Evolutionary conservation across 2,329 filamentous ascomycete genomes (phyloP), one percentile per base, ranked within the genome.

Genomic region (Aspergillus glaucus): DNA sequence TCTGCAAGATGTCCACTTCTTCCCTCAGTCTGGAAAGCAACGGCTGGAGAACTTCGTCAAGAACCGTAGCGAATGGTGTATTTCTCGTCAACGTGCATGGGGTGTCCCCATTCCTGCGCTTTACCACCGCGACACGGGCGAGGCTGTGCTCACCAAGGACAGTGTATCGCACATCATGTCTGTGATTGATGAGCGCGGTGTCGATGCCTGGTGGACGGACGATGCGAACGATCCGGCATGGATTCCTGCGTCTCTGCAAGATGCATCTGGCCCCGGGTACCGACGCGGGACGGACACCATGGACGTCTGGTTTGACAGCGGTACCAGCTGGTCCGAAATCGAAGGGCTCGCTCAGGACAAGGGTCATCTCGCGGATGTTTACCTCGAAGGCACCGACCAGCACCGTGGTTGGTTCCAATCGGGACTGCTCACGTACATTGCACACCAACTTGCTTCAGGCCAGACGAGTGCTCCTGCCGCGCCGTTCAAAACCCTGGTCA

Each of bases 281-380:
- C 75, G 79, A 43, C 85, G 93, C 53, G 92, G 92, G 12, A 87
- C 77, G 40, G 93, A 98, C 62, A 98, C 93, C 0, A 98, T 98
- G 93, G 93, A 98, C 67, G 93, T 98, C 8, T 98, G 93, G 93
- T 98, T 98, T 59, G 93, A 98, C 67, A 97, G 93, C 56, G 93
- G 93, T 5, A 95, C 87, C 44, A 95, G 89, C 62, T 98, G 93
- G 93, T 86, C 79, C 2, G 72, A 73, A 32, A 70, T 80, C 32
- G 62, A 66, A 48, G 52, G 56, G 3, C 66, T 68, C 22, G 62
- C 58, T 7, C 60, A 61, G 41, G 55, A 50, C 19, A 58, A 62
- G 10, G 62, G 57, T 21, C 62, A 58, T 36, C 67, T 64, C 21
- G 89, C 89, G 0, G 90, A 98, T 65, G 79, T 97, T 21, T 97